These are phyloP conservation scores for Knoxia roxburghii DNA, from an alignment of 257 asterid genomes.

Conservation along the genomic window DNA sequence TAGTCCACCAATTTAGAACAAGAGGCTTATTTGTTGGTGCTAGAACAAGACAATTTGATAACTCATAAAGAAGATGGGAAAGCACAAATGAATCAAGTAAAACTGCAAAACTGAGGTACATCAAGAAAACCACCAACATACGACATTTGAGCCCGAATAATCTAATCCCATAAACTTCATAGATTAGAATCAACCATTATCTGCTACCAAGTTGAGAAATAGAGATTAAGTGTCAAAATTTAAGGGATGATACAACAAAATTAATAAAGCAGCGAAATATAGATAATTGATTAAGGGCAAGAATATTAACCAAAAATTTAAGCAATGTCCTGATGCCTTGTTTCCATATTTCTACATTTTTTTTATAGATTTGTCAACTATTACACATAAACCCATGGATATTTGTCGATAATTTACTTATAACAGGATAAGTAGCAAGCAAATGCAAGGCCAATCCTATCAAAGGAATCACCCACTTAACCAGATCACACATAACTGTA, in stretches of 20 bases:
- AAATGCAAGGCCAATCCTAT: background rate
- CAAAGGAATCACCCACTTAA: background rate
- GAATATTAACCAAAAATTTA: background rate
- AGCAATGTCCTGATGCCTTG: background rate
- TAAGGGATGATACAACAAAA: background rate
- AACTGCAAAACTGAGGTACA: background rate
- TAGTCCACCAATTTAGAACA: background rate
- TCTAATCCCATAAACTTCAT: background rate
- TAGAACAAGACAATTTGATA: background rate
- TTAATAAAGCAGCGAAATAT: background rate
- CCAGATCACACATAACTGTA: background rate
- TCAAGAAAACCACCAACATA: background rate
- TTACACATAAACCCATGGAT: background rate
- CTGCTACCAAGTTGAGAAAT: background rate
- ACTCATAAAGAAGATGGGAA: background rate
- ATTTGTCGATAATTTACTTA: background rate
- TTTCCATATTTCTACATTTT: background rate
- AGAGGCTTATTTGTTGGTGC: too few relatives aligned
- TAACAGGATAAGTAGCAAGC: background rate
- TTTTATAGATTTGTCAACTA: background rate
- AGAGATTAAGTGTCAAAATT: background rate
- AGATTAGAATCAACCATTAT: background rate
- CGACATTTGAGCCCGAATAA: background rate
- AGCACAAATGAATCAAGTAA: background rate
- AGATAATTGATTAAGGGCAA: background rate